phyloP scores from a whole-genome alignment of 116 monocot genomes.

The Cymodocea nodosa region DNA sequence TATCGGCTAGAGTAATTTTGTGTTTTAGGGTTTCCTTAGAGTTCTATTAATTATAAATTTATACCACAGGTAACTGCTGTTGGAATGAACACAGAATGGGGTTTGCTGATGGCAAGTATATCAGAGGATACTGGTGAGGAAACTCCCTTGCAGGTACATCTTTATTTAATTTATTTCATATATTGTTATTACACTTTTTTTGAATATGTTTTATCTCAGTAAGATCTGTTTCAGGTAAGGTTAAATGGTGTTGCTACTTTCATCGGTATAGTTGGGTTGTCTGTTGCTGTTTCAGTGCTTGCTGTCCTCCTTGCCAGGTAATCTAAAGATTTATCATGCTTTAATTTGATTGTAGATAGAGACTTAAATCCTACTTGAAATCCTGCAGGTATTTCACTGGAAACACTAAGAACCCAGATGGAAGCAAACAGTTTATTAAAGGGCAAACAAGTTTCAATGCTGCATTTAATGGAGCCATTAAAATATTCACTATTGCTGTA shows the following conservation, averaged over 20 bases:
- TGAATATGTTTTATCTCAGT: slow-evolving; percentile 1
- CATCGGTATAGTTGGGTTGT: slow-evolving; percentile 77
- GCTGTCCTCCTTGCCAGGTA: slow-evolving; percentile 77
- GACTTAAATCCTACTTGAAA: not conserved
- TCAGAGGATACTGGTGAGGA: slow-evolving; percentile 96
- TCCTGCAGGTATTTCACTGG: slow-evolving; percentile 76
- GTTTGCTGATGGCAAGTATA: slow-evolving; percentile 93
- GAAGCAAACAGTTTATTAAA: slow-evolving; percentile 53
- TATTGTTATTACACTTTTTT: not conserved
- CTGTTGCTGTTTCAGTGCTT: slow-evolving; percentile 74
- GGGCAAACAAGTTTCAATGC: slow-evolving; percentile 53
- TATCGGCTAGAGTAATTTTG: no score
- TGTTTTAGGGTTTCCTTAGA: no score
- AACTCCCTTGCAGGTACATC: slow-evolving; percentile 87
- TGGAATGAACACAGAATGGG: slow-evolving; percentile 99
- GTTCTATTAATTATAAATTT: not conserved
- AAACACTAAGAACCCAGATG: slow-evolving; percentile 67
- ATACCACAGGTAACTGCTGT: slow-evolving; percentile 78
- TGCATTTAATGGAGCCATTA: slow-evolving; percentile 58
- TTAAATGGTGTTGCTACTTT: slow-evolving; percentile 98
- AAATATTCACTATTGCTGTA: slow-evolving; percentile 91
- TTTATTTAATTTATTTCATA: slow-evolving; percentile 1
- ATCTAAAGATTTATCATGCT: not conserved
- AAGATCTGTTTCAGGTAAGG: slow-evolving; percentile 58
- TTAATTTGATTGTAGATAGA: not conserved